Base-by-base conservation (phyloP, 1,139 yeast genomes). In the Nadsonia commutata region DNA sequence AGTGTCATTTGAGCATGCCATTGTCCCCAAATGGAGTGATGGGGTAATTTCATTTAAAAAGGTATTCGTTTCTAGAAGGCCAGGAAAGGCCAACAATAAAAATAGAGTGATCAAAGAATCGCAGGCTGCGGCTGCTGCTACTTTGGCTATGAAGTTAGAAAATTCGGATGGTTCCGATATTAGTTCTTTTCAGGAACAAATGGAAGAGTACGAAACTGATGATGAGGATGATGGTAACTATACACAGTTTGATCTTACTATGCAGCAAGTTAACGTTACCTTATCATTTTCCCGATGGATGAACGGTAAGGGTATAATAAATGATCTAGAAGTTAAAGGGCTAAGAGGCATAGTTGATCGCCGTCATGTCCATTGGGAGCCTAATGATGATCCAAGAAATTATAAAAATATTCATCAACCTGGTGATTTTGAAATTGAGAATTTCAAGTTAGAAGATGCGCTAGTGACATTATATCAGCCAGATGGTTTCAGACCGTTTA, bases 11-110 rank as follows among this genome's bases (percentile, higher is more conserved):
- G 98, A 90, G 57, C 80, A 76, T 56, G 98, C 98, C 2, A 83
- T 88, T 47, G 94, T 86, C 3, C 97, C 97, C 0, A 86, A 86
- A 43, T 88, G 96, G 96, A 72, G 79, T 40, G 86, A 82, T 51
- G 94, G 96, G 1, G 80, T 76, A 51, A 84, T 90, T 45, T 74
- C 80, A 38, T 82, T 90, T 59, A 74, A 78, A 47, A 84, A 86
- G 52, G 94, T 94, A 44, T 80, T 80, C 58, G 90, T 88, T 1
- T 82, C 94, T 45, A 71, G 83, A 53, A 68, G 97, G 46, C 98
- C 98, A 0, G 66, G 65, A 13, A 46, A 49, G 19, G 49, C 50
- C 18, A 69, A 71, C 49, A 63, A 65, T 33, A 58, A 65, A 18
- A 49, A 50, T 38, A 49, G 60, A 21, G 65, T 65, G 7, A 57